A percentile compares a stretch with the other conserved stretches of the same genome.
Conservation (phyloP, 2,329 filamentous ascomycete species). For the Aaosphaeria pasadenensis region DNA sequence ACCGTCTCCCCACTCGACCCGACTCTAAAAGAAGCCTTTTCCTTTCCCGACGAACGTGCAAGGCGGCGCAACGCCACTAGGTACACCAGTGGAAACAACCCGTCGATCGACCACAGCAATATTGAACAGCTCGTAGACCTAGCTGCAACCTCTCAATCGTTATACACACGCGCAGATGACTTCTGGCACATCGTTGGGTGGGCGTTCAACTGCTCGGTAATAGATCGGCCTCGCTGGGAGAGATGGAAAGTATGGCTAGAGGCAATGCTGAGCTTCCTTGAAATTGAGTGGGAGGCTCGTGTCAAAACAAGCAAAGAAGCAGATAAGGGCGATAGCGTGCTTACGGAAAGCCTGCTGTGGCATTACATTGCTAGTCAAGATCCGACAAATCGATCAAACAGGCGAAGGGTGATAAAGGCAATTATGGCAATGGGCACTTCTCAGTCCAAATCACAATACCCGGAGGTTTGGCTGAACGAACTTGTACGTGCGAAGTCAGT, state of each 20-base stretch:
- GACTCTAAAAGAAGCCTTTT: constrained; percentile 69
- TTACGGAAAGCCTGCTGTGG: constrained; percentile 58
- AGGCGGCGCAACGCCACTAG: constrained; percentile 18
- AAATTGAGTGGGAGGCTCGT: constrained; percentile 65
- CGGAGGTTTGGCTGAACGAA: constrained; percentile 68
- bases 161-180: constrained; percentile 76
- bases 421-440: constrained; percentile 64
- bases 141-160: constrained; percentile 59
- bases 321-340: constrained; percentile 14
- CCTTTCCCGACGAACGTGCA: constrained; percentile 49
- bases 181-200: constrained; percentile 90
- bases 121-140: constrained; percentile 43
- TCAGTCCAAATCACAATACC: constrained; percentile 54
- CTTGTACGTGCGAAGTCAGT: constrained; percentile 50
- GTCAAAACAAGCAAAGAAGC: constrained; percentile 28
- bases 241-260: constrained; percentile 79
- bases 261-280: constrained; percentile 74
- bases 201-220: constrained; percentile 85
- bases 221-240: constrained; percentile 71
- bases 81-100: constrained; percentile 18
- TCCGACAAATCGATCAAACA: constrained; percentile 36
- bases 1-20: constrained; percentile 68
- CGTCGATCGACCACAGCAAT: constrained; percentile 29
- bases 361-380: constrained; percentile 53
- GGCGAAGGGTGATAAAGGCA: constrained; percentile 59